Evolutionary conservation across 2,329 filamentous ascomycete genomes (phyloP).

Genomic region (Aspergillus sergii): DNA sequence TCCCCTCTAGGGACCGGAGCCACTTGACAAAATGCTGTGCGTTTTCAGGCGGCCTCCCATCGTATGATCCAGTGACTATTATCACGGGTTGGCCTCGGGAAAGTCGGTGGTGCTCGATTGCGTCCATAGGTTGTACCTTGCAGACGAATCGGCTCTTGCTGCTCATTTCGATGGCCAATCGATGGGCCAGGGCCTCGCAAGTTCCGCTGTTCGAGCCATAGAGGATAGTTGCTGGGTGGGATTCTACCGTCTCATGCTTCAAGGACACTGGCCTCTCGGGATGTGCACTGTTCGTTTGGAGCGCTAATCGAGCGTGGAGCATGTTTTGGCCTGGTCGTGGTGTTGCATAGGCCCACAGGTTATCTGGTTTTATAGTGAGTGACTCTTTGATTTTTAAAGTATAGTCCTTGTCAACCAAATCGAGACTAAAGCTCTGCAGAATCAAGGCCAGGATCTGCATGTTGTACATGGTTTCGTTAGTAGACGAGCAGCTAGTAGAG

Average conservation of each 20-base stretch:
- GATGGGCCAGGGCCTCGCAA: slow-evolving; percentile 69
- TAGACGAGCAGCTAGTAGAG: no score
- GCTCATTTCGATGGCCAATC: slow-evolving; percentile 55
- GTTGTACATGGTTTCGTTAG: no score
- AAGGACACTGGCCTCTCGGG: not conserved
- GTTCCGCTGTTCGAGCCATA: slow-evolving; percentile 77
- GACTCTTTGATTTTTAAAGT: slow-evolving; percentile 41
- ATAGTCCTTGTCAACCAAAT: slow-evolving; percentile 63
- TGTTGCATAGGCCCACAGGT: slow-evolving; percentile 63
- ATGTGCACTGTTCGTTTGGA: no score
- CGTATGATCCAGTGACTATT: no score
- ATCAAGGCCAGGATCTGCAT: slow-evolving; percentile 51
- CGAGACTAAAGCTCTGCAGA: slow-evolving; percentile 65
- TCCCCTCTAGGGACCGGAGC: no score
- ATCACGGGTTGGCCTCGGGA: no score
- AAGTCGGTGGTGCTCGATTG: no score
- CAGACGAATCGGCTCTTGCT: no score
- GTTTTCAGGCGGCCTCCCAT: no score
- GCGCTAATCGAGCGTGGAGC: not conserved
- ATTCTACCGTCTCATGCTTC: slow-evolving; percentile 32
- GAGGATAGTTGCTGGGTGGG: slow-evolving; percentile 59
- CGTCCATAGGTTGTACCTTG: no score
- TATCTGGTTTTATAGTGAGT: slow-evolving; percentile 49
- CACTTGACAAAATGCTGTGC: no score
- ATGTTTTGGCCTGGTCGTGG: slow-evolving; percentile 41